Evolutionary conservation across 306 rosid genomes (phyloP).

Genomic region (Fagus sylvatica): DNA sequence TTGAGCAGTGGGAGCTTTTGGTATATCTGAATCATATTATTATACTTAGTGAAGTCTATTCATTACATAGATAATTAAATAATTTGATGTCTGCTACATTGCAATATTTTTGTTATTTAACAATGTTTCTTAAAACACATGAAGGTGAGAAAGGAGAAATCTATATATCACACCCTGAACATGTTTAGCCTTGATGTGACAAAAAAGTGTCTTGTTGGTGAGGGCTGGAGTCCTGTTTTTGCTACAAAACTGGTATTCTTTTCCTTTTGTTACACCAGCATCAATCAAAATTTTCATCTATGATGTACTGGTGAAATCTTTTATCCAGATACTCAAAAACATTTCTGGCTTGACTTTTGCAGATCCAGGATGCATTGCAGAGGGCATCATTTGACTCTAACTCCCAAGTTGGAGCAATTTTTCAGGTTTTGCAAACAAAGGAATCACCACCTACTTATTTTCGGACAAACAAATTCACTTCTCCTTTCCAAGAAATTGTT

Average conservation of each 20-base stretch:
- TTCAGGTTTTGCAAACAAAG: constrained; percentile 54
- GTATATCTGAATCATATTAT: constrained; percentile 37
- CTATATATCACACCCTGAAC: constrained; percentile 82
- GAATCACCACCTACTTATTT: constrained; percentile 59
- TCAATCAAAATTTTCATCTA: constrained; percentile 14
- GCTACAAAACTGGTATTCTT: constrained; percentile 74
- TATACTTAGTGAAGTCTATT: constrained; percentile 4
- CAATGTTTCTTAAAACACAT: constrained; percentile 34
- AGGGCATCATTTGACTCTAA: constrained; percentile 54
- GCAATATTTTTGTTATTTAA: constrained; percentile 30
- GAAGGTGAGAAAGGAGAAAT: constrained; percentile 94
- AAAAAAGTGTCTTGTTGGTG: constrained; percentile 92
- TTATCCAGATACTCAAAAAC: not conserved
- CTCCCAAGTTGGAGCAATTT: constrained; percentile 62
- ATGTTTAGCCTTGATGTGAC: constrained; percentile 98
- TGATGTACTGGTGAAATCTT: not conserved
- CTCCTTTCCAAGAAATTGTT: constrained; percentile 63
- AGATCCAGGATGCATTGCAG: constrained; percentile 63
- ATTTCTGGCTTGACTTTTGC: constrained; percentile 17
- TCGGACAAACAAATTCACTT: constrained; percentile 58
- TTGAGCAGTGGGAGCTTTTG: constrained; percentile 80
- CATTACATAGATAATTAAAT: constrained; percentile 11
- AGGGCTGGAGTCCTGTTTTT: constrained; percentile 96
- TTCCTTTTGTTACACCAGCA: constrained; percentile 17
- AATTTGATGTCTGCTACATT: constrained; percentile 7